Percentiles rank a stretch among this genome's conserved stretches.
phyloP scores from a whole-genome alignment of 768 basidiomycete species.

The Lactarius indigo region DNA sequence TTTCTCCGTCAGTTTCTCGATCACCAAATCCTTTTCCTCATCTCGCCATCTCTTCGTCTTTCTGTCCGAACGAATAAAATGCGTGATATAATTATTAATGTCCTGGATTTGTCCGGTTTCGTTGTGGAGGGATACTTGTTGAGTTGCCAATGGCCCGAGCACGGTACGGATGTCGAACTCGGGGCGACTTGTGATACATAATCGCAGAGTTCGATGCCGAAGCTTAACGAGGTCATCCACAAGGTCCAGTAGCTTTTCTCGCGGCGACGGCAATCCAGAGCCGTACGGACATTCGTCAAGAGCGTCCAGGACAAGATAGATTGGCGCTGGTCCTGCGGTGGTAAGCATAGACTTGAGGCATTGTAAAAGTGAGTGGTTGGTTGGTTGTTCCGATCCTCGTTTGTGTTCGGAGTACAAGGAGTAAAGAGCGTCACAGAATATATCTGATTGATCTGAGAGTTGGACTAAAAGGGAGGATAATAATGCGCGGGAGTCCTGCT shows the following conservation, averaged over 20 bases:
- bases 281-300: conserved; percentile 1
- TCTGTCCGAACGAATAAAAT: neutral
- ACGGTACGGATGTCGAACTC: neutral
- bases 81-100: neutral
- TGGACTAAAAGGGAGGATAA: neutral
- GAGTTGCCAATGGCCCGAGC: neutral
- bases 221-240: neutral
- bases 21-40: neutral
- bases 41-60: neutral
- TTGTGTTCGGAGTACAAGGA: too few species aligned
- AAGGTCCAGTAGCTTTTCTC: neutral
- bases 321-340: neutral
- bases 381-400: neutral
- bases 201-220: neutral
- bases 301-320: neutral
- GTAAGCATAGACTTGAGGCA: neutral
- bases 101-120: neutral
- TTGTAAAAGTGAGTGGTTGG: neutral
- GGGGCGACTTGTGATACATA: neutral
- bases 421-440: neutral
- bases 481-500: neutral
- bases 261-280: neutral
- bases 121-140: neutral
- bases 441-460: neutral
- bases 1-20: neutral